Evolutionary conservation across 2,329 filamentous ascomycete species (phyloP), one percentile per base, ranked within the genome.

Genomic region (Aureobasidium pullulans): DNA sequence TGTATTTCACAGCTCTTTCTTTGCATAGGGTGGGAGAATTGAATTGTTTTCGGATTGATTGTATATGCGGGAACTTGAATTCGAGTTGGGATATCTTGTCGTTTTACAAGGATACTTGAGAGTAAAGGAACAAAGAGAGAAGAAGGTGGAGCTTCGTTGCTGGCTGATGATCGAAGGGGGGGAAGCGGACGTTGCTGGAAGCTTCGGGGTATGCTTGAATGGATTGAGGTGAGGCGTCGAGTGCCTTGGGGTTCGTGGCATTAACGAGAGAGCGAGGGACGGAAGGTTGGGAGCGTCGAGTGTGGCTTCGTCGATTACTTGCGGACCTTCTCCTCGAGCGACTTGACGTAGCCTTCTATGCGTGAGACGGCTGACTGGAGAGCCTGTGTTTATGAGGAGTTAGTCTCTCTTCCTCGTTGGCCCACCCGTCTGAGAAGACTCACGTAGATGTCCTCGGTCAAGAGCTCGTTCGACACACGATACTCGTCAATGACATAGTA

Each of bases 371-470:
- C 90, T 52, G 85, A 82, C 82, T 96, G 92, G 50, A 97, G 82
- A 65, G 89, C 86, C 92, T 96, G 66, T 15, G 4, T 36, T 46
- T 29, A n/a, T n/a, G 34, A 11, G 23, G 11, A 9, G 19, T 54
- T 37, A 54, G 50, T 16, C 40, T 40, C 15, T 15, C 13, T 31
- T 11, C 15, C 46, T 36, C 46, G 8, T 36, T 36, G 34, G 34
- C 4, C 34, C 34, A 36, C 23, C 23, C 23, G 23, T 23, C 23
- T 23, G 23, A 23, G 23, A 36, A 36, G 13, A 37, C 52, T 56
- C 83, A 96, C 93, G 76, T 93, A 93, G 73, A 97, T 96, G 76
- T 97, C 93, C 76, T 96, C 91, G 62, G 87, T 93, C 75, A 97
- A 79, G 70, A 96, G 82, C 76, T 96, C 89, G 78, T 96, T 97